Evolutionary conservation across 2,329 filamentous ascomycete species (phyloP).

Genomic region (Pseudopithomyces chartarum): DNA sequence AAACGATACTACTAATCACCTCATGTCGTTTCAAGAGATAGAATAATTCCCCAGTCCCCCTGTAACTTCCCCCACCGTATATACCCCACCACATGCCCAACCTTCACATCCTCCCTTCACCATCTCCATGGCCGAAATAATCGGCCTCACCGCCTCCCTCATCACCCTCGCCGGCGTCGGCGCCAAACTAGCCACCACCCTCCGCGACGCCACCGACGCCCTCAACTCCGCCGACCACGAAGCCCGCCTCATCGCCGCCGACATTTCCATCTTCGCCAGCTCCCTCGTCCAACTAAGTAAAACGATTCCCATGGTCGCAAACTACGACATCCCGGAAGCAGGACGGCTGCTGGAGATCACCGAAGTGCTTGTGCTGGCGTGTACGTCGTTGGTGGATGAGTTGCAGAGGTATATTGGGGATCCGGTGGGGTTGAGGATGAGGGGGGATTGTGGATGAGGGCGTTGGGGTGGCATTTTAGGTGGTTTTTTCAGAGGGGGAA

Average conservation of each 20-base stretch:
- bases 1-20: too few relatives aligned
- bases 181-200: constrained; percentile 4
- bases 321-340: background rate
- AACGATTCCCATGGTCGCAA: background rate
- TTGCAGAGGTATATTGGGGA: background rate
- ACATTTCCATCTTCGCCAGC: constrained; percentile 2
- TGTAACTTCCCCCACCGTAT: background rate
- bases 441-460: background rate
- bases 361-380: background rate
- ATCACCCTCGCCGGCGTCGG: constrained; percentile 1
- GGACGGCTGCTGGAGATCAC: background rate
- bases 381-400: background rate
- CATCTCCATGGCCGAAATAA: constrained; percentile 3
- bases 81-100: background rate
- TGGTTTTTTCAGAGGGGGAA: background rate
- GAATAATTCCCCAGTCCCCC: too few relatives aligned
- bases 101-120: background rate
- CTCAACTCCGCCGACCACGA: background rate
- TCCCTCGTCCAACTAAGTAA: constrained; percentile 7
- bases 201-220: background rate
- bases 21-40: too few relatives aligned
- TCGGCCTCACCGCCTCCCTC: constrained; percentile 5
- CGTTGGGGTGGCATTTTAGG: background rate
- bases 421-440: background rate
- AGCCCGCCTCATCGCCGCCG: constrained; percentile 3